phyloP scores from a whole-genome alignment of 805 yeast species.

The Priceomyces melissophilus region DNA sequence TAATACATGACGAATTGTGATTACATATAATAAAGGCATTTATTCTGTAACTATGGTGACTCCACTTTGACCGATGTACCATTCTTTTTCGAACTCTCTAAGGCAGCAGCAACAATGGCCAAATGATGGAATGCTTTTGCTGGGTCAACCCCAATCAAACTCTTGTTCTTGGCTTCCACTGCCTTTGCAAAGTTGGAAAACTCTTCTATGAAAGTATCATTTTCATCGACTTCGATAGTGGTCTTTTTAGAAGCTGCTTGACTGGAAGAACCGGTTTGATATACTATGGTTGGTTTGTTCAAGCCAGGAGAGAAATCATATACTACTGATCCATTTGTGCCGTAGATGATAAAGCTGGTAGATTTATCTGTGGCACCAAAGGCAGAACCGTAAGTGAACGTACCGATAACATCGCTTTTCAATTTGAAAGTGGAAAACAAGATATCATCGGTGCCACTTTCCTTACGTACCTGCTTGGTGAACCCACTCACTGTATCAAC shows the following conservation, averaged over 20 bases:
- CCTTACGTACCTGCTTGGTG: slow-evolving; percentile 71
- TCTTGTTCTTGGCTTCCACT: slow-evolving; percentile 60
- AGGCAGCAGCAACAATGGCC: slow-evolving; percentile 83
- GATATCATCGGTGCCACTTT: slow-evolving; percentile 80
- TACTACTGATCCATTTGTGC: slow-evolving; percentile 70
- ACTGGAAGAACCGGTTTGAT: slow-evolving; percentile 27
- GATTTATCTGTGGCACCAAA: slow-evolving; percentile 78
- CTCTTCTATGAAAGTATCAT: slow-evolving; percentile 42
- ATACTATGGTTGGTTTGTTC: slow-evolving; percentile 36
- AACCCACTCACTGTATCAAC: slow-evolving; percentile 69
- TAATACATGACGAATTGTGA: slow-evolving; percentile 12
- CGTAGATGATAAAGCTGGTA: slow-evolving; percentile 67
- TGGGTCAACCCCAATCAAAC: slow-evolving; percentile 57
- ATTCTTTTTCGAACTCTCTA: slow-evolving; percentile 59
- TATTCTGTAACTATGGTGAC: slow-evolving; percentile 11
- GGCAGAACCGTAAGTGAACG: slow-evolving; percentile 83
- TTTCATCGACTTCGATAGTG: slow-evolving; percentile 40
- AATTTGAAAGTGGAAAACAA: slow-evolving; percentile 66
- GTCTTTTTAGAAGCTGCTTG: slow-evolving; percentile 52
- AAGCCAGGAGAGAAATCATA: slow-evolving; percentile 60
- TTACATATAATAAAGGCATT: neutral
- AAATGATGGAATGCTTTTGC: slow-evolving; percentile 86
- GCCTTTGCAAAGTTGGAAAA: slow-evolving; percentile 53
- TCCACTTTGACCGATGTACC: slow-evolving; percentile 52
- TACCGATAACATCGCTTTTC: slow-evolving; percentile 66